A percentile compares a stretch with the other conserved stretches of the same genome.
phyloP scores from a whole-genome alignment of 2,329 filamentous ascomycete genomes.

The Onygena corvina region DNA sequence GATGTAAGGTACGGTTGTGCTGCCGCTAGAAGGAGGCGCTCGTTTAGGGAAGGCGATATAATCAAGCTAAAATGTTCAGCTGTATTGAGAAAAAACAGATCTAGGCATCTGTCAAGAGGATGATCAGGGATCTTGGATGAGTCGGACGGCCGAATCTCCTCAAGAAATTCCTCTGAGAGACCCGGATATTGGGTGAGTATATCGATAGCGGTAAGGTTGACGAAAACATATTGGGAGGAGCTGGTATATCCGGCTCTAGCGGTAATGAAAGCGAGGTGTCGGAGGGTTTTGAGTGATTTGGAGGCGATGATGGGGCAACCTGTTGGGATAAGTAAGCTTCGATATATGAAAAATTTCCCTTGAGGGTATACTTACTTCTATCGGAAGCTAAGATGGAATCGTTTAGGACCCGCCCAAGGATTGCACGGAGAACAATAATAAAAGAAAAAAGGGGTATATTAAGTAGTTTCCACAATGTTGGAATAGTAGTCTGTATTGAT shows the following conservation, averaged over 20 bases:
- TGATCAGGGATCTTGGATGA: slow-evolving; percentile 48
- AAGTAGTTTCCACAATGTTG: slow-evolving; percentile 61
- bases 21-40: slow-evolving; percentile 60
- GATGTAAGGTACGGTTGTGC: slow-evolving; percentile 60
- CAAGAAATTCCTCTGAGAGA: slow-evolving; percentile 55
- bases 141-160: slow-evolving; percentile 46
- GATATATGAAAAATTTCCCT: slow-evolving; percentile 6
- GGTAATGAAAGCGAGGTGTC: slow-evolving; percentile 72
- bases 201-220: slow-evolving; percentile 71
- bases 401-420: slow-evolving; percentile 53
- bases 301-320: slow-evolving; percentile 55
- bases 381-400: slow-evolving; percentile 45
- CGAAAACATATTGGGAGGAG: slow-evolving; percentile 76
- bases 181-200: slow-evolving; percentile 59
- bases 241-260: slow-evolving; percentile 57
- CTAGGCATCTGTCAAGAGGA: slow-evolving; percentile 59
- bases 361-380: slow-evolving; percentile 30
- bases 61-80: slow-evolving; percentile 70
- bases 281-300: slow-evolving; percentile 60
- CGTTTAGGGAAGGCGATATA: slow-evolving; percentile 54
- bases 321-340: slow-evolving; percentile 16
- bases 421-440: slow-evolving; percentile 61
- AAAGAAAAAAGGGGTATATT: slow-evolving; percentile 64
- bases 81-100: slow-evolving; percentile 78
- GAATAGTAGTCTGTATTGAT: slow-evolving; percentile 54